A percentile compares a stretch with the other conserved stretches of the same genome.
phyloP scores from a whole-genome alignment of 2,329 filamentous ascomycete genomes.

The Talaromyces rugulosus region DNA sequence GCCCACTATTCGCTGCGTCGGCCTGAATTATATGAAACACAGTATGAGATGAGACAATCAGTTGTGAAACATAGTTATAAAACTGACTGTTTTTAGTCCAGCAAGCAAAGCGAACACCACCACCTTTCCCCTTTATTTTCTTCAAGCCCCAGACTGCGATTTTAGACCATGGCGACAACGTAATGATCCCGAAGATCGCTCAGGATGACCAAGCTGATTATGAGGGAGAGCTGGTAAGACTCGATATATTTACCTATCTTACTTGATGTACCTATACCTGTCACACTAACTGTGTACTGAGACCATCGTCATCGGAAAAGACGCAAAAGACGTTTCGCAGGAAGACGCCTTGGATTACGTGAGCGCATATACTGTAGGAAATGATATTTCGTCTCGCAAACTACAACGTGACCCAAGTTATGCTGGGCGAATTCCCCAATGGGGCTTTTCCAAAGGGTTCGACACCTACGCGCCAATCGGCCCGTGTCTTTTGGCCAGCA shows the following conservation, averaged over 20 bases:
- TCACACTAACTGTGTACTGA: not conserved
- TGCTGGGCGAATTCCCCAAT: slow-evolving; percentile 46
- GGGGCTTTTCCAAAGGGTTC: slow-evolving; percentile 63
- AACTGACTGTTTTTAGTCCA: slow-evolving; percentile 36
- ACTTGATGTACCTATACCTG: slow-evolving; percentile 25
- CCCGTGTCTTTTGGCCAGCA: slow-evolving; percentile 56
- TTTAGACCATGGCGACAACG: slow-evolving; percentile 55
- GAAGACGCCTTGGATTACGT: slow-evolving; percentile 58
- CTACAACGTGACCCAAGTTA: slow-evolving; percentile 61
- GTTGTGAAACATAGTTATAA: not conserved
- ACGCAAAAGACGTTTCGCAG: slow-evolving; percentile 17
- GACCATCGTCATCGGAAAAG: slow-evolving; percentile 35
- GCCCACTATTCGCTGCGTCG: slow-evolving; percentile 56
- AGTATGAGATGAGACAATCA: slow-evolving; percentile 26
- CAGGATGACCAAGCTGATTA: slow-evolving; percentile 64
- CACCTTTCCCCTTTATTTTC: slow-evolving; percentile 64
- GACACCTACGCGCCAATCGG: slow-evolving; percentile 65
- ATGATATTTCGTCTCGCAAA: slow-evolving; percentile 64
- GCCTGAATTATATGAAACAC: slow-evolving; percentile 58
- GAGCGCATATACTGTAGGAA: slow-evolving; percentile 63
- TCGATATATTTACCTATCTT: slow-evolving; percentile 28
- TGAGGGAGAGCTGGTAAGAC: slow-evolving; percentile 66
- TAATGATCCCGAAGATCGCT: slow-evolving; percentile 59
- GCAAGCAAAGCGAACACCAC: slow-evolving; percentile 49
- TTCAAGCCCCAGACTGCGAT: slow-evolving; percentile 64